Base-by-base conservation (phyloP, 352 stramenopile species). In the Pythium periplocum region DNA sequence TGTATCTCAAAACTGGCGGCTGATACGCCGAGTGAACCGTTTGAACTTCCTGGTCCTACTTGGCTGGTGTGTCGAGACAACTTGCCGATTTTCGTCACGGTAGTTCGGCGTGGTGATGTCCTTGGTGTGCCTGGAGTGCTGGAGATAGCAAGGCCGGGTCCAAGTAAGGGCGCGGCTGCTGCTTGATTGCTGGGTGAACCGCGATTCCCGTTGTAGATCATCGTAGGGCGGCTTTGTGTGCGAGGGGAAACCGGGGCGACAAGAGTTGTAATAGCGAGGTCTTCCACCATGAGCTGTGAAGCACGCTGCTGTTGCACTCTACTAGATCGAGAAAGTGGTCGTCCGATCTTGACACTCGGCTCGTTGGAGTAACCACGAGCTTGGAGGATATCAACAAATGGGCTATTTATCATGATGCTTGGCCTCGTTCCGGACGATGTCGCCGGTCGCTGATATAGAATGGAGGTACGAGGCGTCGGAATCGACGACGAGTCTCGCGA, bases 331-430 rank as follows among this genome's bases (percentile, higher is more conserved):
- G 51, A 53, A 7, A 41, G 6, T 11, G 52, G 47, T 1, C 58
- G 58, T 4, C 37, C 47, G 31, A 55, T 31, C 36, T 57, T 62
- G 30, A 45, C 26, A 5, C 36, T 4, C 7, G 52, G 11, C 38
- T 62, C 58, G 8, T 59, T 26, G 17, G 17, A 43, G 51, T 57
- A 57, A 8, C 51, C 46, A 35, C 46, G 39, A 2, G 57, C 40
- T 31, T 64, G 57, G 0, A 58, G 33, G 41, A 48, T 55, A 4
- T 49, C 45, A 17, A 41, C 34, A 3, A 64, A 41, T 11, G 31
- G 36, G 6, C 37, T 17, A 38, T 1, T 9, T 0, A 26, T 26
- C 17, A 26, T 26, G 17, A 26, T 26, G 17, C 17, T 26, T 26
- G 17, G 17, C 17, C 17, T 26, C 17, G 17, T 26, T 26, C 17